These are phyloP conservation scores for Rubus idaeus DNA, from an alignment of 306 rosid species.

Conservation along the genomic window DNA sequence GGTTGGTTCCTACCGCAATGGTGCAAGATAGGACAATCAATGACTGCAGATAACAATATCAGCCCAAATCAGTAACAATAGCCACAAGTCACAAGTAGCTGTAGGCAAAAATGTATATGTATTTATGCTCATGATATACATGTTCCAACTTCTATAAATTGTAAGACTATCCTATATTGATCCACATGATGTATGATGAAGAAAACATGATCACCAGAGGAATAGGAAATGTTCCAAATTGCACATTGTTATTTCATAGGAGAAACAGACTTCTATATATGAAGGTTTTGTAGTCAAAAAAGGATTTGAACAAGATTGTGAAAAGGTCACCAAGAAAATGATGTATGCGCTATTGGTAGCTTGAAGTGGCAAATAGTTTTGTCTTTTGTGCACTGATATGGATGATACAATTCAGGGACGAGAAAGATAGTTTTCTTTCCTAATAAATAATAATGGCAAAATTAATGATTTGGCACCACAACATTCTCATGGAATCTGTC, in stretches of 20 bases:
- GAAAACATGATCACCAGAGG: not conserved
- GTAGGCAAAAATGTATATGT: slow-evolving; percentile 16
- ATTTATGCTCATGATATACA: not conserved
- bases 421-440: not conserved
- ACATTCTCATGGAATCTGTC: not conserved
- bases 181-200: not conserved
- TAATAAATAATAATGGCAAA: not conserved
- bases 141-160: not conserved
- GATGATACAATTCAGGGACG: not conserved
- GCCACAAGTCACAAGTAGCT: slow-evolving; percentile 19
- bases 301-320: not conserved
- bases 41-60: slow-evolving; percentile 48
- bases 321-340: not conserved
- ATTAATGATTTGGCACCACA: not conserved
- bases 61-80: slow-evolving; percentile 25
- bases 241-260: not conserved
- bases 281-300: not conserved
- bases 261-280: not conserved
- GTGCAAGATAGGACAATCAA: slow-evolving; percentile 67
- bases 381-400: not conserved
- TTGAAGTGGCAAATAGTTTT: not conserved
- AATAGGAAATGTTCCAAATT: not conserved
- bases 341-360: not conserved
- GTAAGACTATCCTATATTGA: not conserved
- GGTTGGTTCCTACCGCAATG: slow-evolving; percentile 84